Conservation (phyloP, 495 filamentous ascomycete species). For the Hypoxylon lienhwacheense region DNA sequence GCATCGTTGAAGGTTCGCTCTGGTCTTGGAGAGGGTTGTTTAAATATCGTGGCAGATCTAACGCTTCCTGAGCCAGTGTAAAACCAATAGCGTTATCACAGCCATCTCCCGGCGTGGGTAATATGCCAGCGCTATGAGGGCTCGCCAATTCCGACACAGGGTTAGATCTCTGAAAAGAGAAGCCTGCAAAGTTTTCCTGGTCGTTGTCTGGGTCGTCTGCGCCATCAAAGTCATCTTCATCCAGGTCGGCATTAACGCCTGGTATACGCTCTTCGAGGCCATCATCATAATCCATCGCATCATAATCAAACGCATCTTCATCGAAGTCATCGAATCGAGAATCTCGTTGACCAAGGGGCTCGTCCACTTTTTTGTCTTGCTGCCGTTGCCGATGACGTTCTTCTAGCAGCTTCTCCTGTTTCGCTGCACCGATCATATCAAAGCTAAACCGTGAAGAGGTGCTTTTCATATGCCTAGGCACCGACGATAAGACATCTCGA, state of each 20-base stretch:
- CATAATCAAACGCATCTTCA: constrained; percentile 68
- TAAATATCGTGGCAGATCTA: constrained; percentile 21
- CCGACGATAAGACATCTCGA: constrained; percentile 51
- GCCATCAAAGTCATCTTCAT: constrained; percentile 48
- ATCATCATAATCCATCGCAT: constrained; percentile 69
- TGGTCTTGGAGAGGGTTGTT: not conserved
- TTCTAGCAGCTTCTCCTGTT: constrained; percentile 80
- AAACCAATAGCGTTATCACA: constrained; percentile 54
- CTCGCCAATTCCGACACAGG: constrained; percentile 51
- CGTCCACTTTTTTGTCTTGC: constrained; percentile 52
- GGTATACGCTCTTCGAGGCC: constrained; percentile 76
- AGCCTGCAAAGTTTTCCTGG: constrained; percentile 57
- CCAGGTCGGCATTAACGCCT: constrained; percentile 68
- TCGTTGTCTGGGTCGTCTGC: constrained; percentile 49
- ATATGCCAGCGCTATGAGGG: constrained; percentile 49
- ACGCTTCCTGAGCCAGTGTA: constrained; percentile 50
- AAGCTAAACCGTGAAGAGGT: constrained; percentile 91
- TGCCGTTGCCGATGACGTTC: constrained; percentile 80
- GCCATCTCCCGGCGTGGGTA: constrained; percentile 57
- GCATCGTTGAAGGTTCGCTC: constrained; percentile 5
- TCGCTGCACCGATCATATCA: constrained; percentile 81
- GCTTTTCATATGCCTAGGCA: constrained; percentile 78
- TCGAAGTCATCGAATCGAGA: constrained; percentile 64
- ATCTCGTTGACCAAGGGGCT: constrained; percentile 36
- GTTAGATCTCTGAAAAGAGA: constrained; percentile 55